These are phyloP conservation scores for Luffa aegyptiaca DNA, from an alignment of 306 rosid species.

Conservation along the genomic window DNA sequence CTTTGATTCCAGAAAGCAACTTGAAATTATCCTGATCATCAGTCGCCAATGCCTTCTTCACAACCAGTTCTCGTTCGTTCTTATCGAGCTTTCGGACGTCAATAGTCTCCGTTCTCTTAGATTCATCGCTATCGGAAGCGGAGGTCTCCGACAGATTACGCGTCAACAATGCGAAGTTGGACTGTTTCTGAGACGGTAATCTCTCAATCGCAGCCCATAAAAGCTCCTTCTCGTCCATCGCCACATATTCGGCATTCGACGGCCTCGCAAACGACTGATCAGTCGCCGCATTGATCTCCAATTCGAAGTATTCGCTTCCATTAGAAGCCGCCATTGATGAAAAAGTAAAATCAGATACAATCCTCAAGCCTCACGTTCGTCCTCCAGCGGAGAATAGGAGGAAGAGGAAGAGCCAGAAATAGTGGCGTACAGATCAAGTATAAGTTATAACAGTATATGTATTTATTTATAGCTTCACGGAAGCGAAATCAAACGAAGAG, in stretches of 20 bases:
- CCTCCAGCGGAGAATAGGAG: too few species aligned
- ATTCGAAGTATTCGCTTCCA: conserved; percentile 68
- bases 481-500: too few species aligned
- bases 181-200: conserved; percentile 47
- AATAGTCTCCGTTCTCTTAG: conserved; percentile 11
- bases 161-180: conserved; percentile 41
- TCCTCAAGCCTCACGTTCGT: too few species aligned
- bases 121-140: not conserved
- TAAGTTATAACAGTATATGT: too few species aligned
- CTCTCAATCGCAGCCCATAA: conserved; percentile 61
- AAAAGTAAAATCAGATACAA: too few species aligned
- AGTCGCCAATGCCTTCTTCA: conserved; percentile 63
- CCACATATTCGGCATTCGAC: conserved; percentile 54
- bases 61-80: conserved; percentile 48
- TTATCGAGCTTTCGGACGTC: conserved; percentile 63
- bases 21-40: conserved; percentile 57
- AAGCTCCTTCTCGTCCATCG: conserved; percentile 55
- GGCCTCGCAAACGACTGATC: conserved; percentile 51
- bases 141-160: conserved; percentile 11
- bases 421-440: too few species aligned
- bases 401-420: too few species aligned
- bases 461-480: too few species aligned
- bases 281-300: conserved; percentile 13
- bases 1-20: conserved; percentile 59
- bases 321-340: conserved; percentile 62